Conservation (phyloP, 2,329 filamentous ascomycete genomes). For the Westerdykella sp. region DNA sequence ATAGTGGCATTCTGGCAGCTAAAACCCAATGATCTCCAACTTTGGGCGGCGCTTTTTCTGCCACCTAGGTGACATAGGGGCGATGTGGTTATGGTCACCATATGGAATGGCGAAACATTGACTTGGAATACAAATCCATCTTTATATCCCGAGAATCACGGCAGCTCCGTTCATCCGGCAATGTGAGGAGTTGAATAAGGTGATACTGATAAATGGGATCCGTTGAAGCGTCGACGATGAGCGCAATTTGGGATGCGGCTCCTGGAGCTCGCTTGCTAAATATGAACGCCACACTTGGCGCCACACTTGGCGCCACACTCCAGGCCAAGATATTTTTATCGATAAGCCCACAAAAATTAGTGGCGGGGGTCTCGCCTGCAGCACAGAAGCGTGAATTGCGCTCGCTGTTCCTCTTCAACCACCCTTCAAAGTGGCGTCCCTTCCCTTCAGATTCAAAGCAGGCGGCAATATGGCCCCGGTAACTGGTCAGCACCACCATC, state of each 20-base stretch:
- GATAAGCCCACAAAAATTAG: conserved; percentile 13
- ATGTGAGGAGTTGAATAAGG: not conserved
- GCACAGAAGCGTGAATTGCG: not conserved
- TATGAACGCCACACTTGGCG: not conserved
- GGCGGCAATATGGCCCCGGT: conserved; percentile 66
- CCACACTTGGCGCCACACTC: not conserved
- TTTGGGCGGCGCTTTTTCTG: no score
- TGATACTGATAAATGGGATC: no score
- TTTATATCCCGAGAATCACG: not conserved
- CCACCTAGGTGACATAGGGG: no score
- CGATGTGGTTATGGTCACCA: no score
- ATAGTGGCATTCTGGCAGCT: no score
- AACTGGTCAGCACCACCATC: conserved; percentile 67
- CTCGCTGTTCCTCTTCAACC: not conserved
- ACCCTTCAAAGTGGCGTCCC: conserved; percentile 30
- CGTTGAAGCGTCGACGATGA: no score
- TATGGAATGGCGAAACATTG: no score
- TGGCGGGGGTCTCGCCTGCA: not conserved
- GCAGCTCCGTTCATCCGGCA: not conserved
- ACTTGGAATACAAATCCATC: not conserved
- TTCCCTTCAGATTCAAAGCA: conserved; percentile 81
- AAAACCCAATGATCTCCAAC: no score
- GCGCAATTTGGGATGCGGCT: no score
- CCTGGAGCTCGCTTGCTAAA: no score
- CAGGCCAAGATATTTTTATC: conserved; percentile 12